These are phyloP conservation scores for Boechera divaricarpa DNA, from an alignment of 345 rosid species.

Conservation along the genomic window DNA sequence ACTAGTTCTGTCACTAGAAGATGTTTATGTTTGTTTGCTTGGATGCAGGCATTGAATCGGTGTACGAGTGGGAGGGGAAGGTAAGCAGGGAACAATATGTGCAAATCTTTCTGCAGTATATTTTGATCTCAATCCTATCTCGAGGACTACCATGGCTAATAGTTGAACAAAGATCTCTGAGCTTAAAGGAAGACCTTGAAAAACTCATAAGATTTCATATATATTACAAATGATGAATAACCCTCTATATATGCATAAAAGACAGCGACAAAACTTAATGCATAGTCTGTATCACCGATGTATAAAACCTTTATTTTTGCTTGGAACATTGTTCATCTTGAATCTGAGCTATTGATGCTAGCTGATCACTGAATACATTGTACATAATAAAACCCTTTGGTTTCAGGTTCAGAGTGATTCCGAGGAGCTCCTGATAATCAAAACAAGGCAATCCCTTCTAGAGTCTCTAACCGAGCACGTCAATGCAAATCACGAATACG, in stretches of 20 bases:
- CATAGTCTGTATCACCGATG: background rate
- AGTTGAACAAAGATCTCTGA: background rate
- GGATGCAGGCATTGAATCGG: slow-evolving; percentile 83
- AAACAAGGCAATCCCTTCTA: slow-evolving; percentile 86
- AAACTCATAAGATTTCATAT: background rate
- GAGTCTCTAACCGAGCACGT: slow-evolving; percentile 82
- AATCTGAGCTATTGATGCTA: background rate
- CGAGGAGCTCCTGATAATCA: slow-evolving; percentile 89
- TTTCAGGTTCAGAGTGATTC: slow-evolving; percentile 81
- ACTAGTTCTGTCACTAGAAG: background rate
- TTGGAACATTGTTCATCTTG: slow-evolving; percentile 23
- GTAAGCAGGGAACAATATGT: slow-evolving; percentile 43
- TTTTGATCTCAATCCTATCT: background rate
- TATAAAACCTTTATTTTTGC: background rate
- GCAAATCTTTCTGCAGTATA: background rate
- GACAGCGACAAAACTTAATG: background rate
- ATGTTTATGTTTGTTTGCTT: slow-evolving; percentile 18
- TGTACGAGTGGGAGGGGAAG: slow-evolving; percentile 92
- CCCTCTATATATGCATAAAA: background rate
- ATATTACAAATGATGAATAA: background rate
- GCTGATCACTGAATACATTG: background rate
- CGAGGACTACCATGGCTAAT: background rate
- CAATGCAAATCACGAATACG: slow-evolving; percentile 93
- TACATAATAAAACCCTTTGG: slow-evolving; percentile 8
- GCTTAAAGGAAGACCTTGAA: slow-evolving; percentile 4